Conservation (phyloP, 768 basidiomycete genomes). For the Cystobasidium tubakii region DNA sequence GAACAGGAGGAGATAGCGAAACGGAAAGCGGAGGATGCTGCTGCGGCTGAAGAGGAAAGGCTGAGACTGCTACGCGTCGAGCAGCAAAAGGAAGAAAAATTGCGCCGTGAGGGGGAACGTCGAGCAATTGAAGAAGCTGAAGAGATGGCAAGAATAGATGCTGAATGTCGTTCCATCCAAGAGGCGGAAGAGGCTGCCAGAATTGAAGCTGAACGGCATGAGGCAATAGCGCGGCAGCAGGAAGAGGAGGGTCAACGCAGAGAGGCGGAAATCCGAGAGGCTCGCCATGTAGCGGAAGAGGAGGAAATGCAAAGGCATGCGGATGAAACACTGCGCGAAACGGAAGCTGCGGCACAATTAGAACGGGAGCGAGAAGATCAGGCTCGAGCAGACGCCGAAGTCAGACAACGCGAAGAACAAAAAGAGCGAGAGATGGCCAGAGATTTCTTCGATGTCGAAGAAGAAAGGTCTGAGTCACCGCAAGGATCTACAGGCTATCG, state of each 20-base stretch:
- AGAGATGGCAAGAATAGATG: not conserved
- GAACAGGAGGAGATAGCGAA: slow-evolving; percentile 7
- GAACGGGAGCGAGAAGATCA: not conserved
- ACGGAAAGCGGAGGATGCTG: not conserved
- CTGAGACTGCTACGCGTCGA: not conserved
- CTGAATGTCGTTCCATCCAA: not conserved
- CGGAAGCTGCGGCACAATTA: not conserved
- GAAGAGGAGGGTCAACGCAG: not conserved
- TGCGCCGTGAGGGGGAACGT: not conserved
- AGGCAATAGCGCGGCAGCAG: not conserved
- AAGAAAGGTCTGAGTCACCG: not conserved
- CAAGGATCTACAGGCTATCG: slow-evolving; percentile 20
- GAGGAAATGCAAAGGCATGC: slow-evolving; percentile 8
- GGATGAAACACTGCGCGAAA: not conserved
- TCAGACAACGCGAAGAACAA: slow-evolving; percentile 8
- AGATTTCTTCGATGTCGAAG: slow-evolving; percentile 1
- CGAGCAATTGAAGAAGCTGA: not conserved
- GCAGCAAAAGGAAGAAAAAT: not conserved
- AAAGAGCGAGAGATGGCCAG: not conserved
- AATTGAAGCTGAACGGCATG: slow-evolving; percentile 11
- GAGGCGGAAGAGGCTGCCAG: slow-evolving; percentile 21
- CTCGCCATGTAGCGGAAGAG: not conserved
- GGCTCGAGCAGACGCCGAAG: not conserved
- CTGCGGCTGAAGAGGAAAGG: slow-evolving; percentile 3
- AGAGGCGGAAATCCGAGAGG: not conserved